A percentile compares a stretch with the other conserved stretches of the same genome.
These are phyloP conservation scores for Tuber calosporum DNA, from an alignment of 495 filamentous ascomycete genomes.

Conservation along the genomic window DNA sequence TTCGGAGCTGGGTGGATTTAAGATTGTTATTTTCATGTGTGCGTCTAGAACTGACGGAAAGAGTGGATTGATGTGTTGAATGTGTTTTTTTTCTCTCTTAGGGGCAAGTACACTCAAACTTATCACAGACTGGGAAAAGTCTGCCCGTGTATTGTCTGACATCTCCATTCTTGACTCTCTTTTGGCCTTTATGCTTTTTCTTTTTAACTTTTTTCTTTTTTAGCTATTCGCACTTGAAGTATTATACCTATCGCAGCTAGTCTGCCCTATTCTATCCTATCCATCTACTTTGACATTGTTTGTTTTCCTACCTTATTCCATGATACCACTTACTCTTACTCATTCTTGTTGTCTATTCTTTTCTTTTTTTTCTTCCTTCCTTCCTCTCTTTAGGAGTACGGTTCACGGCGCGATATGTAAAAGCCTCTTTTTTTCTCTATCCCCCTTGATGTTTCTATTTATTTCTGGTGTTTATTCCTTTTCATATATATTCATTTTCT, in stretches of 20 bases:
- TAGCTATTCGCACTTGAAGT: not conserved
- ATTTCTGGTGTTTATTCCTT: not conserved
- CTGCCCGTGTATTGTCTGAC: constrained; percentile 3
- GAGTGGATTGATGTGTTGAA: not conserved
- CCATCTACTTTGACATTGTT: not conserved
- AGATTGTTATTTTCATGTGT: not conserved
- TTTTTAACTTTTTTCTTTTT: not conserved
- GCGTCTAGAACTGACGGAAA: not conserved
- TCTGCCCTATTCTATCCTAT: not conserved
- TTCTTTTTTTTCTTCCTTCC: too few species aligned
- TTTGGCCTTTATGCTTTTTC: not conserved
- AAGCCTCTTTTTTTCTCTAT: not conserved
- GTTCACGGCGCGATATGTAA: constrained; percentile 1
- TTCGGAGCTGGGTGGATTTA: constrained; percentile 42
- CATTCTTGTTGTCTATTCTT: not conserved
- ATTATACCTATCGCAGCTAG: constrained; percentile 1
- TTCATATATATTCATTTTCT: not conserved
- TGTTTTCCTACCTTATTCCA: not conserved
- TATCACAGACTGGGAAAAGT: not conserved
- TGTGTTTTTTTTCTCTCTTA: not conserved
- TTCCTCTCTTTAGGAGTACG: not conserved
- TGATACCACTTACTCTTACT: not conserved
- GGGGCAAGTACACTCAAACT: constrained; percentile 1
- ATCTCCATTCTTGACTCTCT: not conserved
- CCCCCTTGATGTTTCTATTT: not conserved